These are phyloP conservation scores for Dendrobium huoshanense DNA, from an alignment of 106 monocot genomes.

Conservation along the genomic window DNA sequence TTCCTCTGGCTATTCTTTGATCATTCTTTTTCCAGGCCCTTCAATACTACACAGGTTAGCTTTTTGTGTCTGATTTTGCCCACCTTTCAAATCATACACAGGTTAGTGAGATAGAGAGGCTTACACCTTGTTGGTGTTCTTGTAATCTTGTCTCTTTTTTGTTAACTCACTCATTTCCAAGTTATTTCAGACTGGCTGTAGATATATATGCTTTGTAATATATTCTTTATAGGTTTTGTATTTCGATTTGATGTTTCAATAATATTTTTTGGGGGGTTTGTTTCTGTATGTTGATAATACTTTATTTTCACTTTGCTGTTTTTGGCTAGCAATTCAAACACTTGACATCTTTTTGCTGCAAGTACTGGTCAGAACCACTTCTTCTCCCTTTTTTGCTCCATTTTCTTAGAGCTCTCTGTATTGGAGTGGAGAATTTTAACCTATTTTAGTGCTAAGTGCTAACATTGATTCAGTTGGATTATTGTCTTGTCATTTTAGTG, in stretches of 20 bases:
- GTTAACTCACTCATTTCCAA: background rate
- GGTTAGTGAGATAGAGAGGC: background rate
- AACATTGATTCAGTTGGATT: too few relatives aligned
- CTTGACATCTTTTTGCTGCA: too few relatives aligned
- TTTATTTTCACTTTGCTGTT: too few relatives aligned
- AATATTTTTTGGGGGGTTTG: background rate
- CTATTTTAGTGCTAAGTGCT: too few relatives aligned
- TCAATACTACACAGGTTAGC: background rate
- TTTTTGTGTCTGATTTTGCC: background rate
- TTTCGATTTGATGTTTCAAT: background rate
- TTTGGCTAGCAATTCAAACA: too few relatives aligned
- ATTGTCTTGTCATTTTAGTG: too few relatives aligned
- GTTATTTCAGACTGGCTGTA: background rate
- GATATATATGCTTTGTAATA: slow-evolving; percentile 3
- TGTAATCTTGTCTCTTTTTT: background rate
- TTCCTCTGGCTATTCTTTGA: slow-evolving; percentile 32
- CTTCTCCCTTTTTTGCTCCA: too few relatives aligned
- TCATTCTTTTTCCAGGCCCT: slow-evolving; percentile 13
- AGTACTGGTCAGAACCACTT: too few relatives aligned
- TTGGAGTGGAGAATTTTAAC: too few relatives aligned
- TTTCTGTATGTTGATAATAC: too few relatives aligned
- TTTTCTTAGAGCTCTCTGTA: too few relatives aligned
- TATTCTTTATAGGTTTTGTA: slow-evolving; percentile 3
- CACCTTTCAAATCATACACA: background rate
- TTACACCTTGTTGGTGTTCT: background rate